Evolutionary conservation across 2,329 filamentous ascomycete genomes (phyloP).

Genomic region (Pyrenochaeta sp.): DNA sequence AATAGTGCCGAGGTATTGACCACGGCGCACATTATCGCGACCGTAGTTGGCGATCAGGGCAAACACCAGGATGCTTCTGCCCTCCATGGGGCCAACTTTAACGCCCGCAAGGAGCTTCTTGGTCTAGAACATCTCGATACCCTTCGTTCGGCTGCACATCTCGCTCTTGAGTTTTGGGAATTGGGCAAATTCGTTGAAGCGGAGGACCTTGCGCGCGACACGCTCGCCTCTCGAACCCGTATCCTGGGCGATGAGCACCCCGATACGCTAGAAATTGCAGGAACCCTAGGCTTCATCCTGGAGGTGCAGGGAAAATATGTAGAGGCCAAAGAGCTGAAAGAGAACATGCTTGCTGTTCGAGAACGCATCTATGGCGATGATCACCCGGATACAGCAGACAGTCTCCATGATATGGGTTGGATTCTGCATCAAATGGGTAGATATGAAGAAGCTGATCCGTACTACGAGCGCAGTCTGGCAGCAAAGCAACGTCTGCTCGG

Average conservation of each 20-base stretch:
- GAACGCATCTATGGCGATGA: conserved; percentile 16
- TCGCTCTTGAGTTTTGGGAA: too few relatives aligned
- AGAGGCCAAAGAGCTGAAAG: conserved; percentile 15
- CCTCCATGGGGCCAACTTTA: too few relatives aligned
- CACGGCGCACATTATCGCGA: too few relatives aligned
- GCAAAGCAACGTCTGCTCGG: conserved; percentile 13
- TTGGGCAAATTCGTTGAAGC: too few relatives aligned
- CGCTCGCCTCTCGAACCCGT: too few relatives aligned
- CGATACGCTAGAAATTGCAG: conserved; percentile 18
- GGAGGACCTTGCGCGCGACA: too few relatives aligned
- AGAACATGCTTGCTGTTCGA: conserved; percentile 10
- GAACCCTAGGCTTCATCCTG: conserved; percentile 19
- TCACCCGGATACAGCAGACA: conserved; percentile 20
- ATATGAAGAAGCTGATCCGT: conserved; percentile 16
- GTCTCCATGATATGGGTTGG: conserved; percentile 19
- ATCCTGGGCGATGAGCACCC: background rate
- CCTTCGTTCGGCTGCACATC: too few relatives aligned
- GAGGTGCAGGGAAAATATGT: conserved; percentile 17
- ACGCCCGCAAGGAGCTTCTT: too few relatives aligned
- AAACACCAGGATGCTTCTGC: too few relatives aligned
- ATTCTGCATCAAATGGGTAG: conserved; percentile 18
- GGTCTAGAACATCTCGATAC: too few relatives aligned
- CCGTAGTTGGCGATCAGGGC: too few relatives aligned
- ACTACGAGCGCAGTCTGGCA: conserved; percentile 11
- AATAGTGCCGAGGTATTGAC: too few relatives aligned